Base-by-base conservation (phyloP, 2,329 filamentous ascomycete species). In the Cadophora malorum region DNA sequence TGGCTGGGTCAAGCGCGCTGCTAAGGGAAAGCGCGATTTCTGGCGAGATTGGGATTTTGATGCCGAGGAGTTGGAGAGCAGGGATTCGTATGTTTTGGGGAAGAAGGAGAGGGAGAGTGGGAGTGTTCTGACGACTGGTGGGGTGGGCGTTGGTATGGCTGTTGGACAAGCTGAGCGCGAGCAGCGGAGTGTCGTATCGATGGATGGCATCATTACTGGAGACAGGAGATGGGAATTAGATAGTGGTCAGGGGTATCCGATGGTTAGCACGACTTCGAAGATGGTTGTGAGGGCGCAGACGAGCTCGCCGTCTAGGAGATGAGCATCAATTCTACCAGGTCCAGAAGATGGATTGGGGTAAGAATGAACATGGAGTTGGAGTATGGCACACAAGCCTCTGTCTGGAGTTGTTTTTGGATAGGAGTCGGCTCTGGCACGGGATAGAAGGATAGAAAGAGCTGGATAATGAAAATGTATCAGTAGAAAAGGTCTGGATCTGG, bases 1-100 rank as follows among this genome's bases (percentile, higher is more conserved):
- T 0, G 87, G 87, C 0, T 96, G 93, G 93, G 76, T 93, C 63
- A 81, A 83, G 67, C 85, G 93, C 35, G 81, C 90, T 4, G 77
- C 79, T 0, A 80, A 80, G 47, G 92, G 73, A n/a, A 71, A 74
- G 64, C 63, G 53, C 10, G 72, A 74, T 60, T 74, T 74, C 64
- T 74, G 72, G 72, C 71, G 69, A 7, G 71, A 73, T n/a, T 70
- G 64, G 58, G 68, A 71, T 61, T 71, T 71, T 31, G 70, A 71
- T 52, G 58, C 64, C 1, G 68, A 70, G 53, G 68, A 70, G 58
- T 23, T 70, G 50, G 66, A 55, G 2, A 67, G 66, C 21, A 64
- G 65, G 45, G 69, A 70, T 65, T 62, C 63, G 28, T 70, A 65
- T 53, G 59, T 55, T 31, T 21, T 60, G 50, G 31, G 25, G 41